These are phyloP conservation scores for Hydnum rufescens DNA, from an alignment of 768 basidiomycete species.

Conservation along the genomic window DNA sequence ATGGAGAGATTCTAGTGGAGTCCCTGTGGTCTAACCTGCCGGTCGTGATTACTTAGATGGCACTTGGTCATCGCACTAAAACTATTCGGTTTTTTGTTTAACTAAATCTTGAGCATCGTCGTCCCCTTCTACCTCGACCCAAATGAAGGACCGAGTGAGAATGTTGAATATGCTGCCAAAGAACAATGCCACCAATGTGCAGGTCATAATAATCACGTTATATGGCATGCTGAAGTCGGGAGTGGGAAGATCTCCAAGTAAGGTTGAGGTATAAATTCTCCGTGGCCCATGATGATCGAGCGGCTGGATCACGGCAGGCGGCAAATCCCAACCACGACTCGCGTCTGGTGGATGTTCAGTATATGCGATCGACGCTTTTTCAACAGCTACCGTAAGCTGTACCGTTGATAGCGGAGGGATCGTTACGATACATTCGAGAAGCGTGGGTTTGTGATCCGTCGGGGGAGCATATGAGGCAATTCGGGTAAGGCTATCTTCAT, in stretches of 20 bases:
- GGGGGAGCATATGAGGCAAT: constrained; percentile 49
- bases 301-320: constrained; percentile 55
- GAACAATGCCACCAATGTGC: constrained; percentile 74
- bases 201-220: constrained; percentile 95
- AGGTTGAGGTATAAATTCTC: constrained; percentile 56
- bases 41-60: too few relatives aligned
- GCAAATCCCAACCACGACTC: constrained; percentile 84
- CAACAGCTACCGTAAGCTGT: constrained; percentile 48
- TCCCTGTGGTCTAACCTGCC: background rate
- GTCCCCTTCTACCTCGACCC: too few relatives aligned
- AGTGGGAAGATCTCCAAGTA: constrained; percentile 87
- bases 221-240: constrained; percentile 99
- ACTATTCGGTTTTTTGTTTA: too few relatives aligned
- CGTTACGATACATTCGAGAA: constrained; percentile 46
- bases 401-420: constrained; percentile 52
- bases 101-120: too few relatives aligned
- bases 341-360: constrained; percentile 95
- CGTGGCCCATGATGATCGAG: background rate
- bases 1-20: constrained; percentile 35
- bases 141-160: constrained; percentile 59
- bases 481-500: constrained; percentile 40
- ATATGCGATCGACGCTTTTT: constrained; percentile 74
- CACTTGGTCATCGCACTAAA: too few relatives aligned
- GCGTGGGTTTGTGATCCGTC: constrained; percentile 53
- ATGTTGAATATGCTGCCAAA: constrained; percentile 87